These are phyloP conservation scores for fission yeast (Schizosaccharomyces pombe) DNA, from an alignment of 805 yeast species.

Conservation along the genomic window ASM294v3 CU329670.1:1025001-1025500, in stretches of 20 bases:
- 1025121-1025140: conserved; percentile 4
- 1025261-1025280: conserved; percentile 21
- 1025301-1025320: conserved; percentile 24
- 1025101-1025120: conserved; percentile 5
- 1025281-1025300: conserved; percentile 22
- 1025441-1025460: conserved; percentile 32
- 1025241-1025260: background rate
- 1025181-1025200: conserved; percentile 7
- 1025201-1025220: conserved; percentile 5
- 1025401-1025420: conserved; percentile 15
- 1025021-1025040: conserved; percentile 12
- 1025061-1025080: conserved; percentile 8
- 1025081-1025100: conserved; percentile 5
- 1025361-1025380: conserved; percentile 11
- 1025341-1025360: conserved; percentile 19
- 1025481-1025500: too few species aligned
- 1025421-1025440: conserved; percentile 29
- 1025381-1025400: conserved; percentile 7
- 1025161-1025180: background rate
- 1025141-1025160: background rate
- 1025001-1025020: conserved; percentile 10
- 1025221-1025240: conserved; percentile 8
- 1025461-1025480: conserved; percentile 6
- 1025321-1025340: conserved; percentile 27
- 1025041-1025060: conserved; percentile 13